Base-by-base conservation (phyloP, 306 rosid species). In the Casuarina glauca region DNA sequence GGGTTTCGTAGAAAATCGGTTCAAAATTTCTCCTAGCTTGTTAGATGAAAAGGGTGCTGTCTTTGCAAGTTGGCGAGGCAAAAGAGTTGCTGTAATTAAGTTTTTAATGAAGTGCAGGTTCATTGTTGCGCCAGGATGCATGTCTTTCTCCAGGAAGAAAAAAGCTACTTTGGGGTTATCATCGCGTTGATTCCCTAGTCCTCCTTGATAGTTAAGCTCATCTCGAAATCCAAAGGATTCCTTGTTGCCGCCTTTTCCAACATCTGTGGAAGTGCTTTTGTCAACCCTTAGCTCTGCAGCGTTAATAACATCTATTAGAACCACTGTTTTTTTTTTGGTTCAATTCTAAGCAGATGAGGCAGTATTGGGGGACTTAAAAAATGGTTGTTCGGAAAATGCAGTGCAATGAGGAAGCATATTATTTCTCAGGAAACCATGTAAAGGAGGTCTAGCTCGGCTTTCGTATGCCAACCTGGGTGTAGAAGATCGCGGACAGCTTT, bases 141-240 rank as follows among this genome's bases (percentile, higher is more conserved):
- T 39, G 80, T 90, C 85, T 6, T 90, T 88, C 70, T 93, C 93
- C 38, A 86, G 77, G 90, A 93, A 93, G 86, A 93, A 93, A 6
- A 93, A 67, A 35, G 93, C 91, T 0, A 77, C 89, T 0, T 81
- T 88, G 1, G 90, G 90, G 64, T 85, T 64, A 50, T 89, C 88
- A 3, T 82, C 91, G 17, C 90, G 83, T 73, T 93, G 97, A 57
- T 74, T 84, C 64, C 85, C 83, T 1, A 90, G 96, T 57, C 98
- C 98, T 52, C 93, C 98, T 72, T 91, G 32, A 26, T 26, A 26
- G 32, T 26, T 26, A 26, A 26, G 32, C 32, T 26, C 32, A 26
- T 26, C 32, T 26, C 32, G 32, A 26, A 26, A 26, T 26, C 32
- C 32, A 26, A 26, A 26, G 32, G 32, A 26, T 80, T 35, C 92